Conservation (phyloP, 2,329 filamentous ascomycete genomes). For the Celoporthe dispersa region DNA sequence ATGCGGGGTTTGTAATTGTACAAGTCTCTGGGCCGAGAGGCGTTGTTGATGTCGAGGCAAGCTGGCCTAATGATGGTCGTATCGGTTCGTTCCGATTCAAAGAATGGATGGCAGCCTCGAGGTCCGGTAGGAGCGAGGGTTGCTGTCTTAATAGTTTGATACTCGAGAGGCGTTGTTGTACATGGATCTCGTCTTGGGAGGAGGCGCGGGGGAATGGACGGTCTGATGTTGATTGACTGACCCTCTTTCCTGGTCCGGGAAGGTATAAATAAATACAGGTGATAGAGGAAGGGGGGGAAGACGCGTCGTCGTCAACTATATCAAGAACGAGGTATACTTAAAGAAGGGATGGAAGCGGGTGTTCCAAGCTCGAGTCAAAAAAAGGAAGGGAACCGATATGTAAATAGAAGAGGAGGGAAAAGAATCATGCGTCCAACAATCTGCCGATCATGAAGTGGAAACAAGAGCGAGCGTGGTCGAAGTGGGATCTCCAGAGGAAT, state of each 20-base stretch:
- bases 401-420: constrained; percentile 47
- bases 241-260: constrained; percentile 22
- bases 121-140: constrained; percentile 21
- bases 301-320: constrained; percentile 36
- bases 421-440: constrained; percentile 51
- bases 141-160: constrained; percentile 39
- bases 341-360: constrained; percentile 49
- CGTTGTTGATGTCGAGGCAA: constrained; percentile 32
- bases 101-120: constrained; percentile 52
- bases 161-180: constrained; percentile 40
- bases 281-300: constrained; percentile 16
- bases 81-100: constrained; percentile 42
- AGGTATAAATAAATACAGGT: constrained; percentile 25
- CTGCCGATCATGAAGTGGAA: constrained; percentile 53
- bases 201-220: constrained; percentile 13
- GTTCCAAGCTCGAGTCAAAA: constrained; percentile 48
- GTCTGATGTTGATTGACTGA: constrained; percentile 28
- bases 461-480: constrained; percentile 45
- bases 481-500: constrained; percentile 48
- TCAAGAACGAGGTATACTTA: constrained; percentile 39
- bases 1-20: constrained; percentile 35
- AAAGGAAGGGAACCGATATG: constrained; percentile 56
- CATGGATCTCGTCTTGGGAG: constrained; percentile 38
- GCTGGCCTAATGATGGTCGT: constrained; percentile 46
- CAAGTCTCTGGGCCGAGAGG: constrained; percentile 35